A percentile compares a stretch with the other conserved stretches of the same genome.
Conservation (phyloP, 2,329 filamentous ascomycete species). For the Seiridium unicorne region DNA sequence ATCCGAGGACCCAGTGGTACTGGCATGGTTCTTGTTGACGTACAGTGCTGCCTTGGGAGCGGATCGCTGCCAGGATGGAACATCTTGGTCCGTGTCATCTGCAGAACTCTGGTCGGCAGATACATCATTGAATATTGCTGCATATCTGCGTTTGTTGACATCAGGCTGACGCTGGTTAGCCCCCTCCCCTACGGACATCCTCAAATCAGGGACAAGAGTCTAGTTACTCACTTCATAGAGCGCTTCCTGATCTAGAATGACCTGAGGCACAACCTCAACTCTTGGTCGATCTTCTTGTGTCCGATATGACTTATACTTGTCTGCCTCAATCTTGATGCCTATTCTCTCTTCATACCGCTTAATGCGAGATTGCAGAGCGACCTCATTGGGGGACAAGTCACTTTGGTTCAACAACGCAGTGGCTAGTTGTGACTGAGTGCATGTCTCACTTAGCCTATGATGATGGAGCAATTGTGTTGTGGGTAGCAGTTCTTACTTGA, state of each 20-base stretch:
- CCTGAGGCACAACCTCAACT: conserved; percentile 7
- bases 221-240: conserved; percentile 9
- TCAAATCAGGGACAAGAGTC: too few relatives aligned
- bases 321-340: conserved; percentile 7
- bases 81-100: background rate
- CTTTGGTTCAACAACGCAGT: conserved; percentile 3
- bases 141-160: conserved; percentile 6
- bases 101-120: background rate
- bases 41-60: conserved; percentile 30
- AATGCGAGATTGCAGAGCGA: conserved; percentile 8
- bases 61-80: conserved; percentile 30
- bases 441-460: background rate
- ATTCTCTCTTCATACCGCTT: conserved; percentile 10
- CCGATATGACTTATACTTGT: conserved; percentile 8
- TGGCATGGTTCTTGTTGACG: conserved; percentile 18
- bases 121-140: conserved; percentile 7
- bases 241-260: conserved; percentile 10
- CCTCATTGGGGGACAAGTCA: background rate
- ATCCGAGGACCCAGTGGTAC: conserved; percentile 12
- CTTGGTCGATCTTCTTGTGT: background rate
- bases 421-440: conserved; percentile 6
- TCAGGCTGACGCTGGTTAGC: conserved; percentile 5
- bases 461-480: background rate
- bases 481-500: background rate
- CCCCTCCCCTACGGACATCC: background rate